Percentiles rank a stretch among this genome's conserved stretches.
Evolutionary conservation across 225 moss, liverwort and hornwort genomes (phyloP).

Genomic region (Polytrichum commune): DNA sequence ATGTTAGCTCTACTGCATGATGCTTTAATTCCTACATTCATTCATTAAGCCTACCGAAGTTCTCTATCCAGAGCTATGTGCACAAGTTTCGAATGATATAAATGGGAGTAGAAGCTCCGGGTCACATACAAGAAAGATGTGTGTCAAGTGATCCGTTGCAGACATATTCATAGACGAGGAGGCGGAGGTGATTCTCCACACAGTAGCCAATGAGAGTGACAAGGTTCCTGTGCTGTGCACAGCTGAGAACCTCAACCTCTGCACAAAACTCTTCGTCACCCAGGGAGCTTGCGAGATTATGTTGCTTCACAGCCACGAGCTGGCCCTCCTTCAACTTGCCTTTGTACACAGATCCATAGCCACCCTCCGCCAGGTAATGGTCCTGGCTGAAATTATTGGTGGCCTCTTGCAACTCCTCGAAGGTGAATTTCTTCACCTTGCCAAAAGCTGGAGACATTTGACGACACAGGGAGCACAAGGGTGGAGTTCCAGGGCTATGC

Average conservation of each 20-base stretch:
- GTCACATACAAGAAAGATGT: constrained; percentile 45
- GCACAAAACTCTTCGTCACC: constrained; percentile 52
- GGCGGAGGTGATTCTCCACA: constrained; percentile 36
- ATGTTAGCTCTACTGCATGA: too few species aligned
- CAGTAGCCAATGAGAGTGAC: constrained; percentile 74
- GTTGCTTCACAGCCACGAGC: constrained; percentile 67
- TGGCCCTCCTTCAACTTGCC: constrained; percentile 53
- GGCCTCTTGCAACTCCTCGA: constrained; percentile 40
- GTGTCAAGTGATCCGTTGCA: constrained; percentile 71
- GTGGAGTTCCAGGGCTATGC: constrained; percentile 34
- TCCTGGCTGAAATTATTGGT: constrained; percentile 51
- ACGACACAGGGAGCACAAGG: constrained; percentile 51
- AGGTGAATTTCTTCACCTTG: constrained; percentile 40
- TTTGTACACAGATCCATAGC: constrained; percentile 59
- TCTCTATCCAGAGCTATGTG: too few species aligned
- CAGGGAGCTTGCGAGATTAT: constrained; percentile 50
- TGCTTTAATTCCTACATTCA: too few species aligned
- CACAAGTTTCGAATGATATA: too few species aligned
- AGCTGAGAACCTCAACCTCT: constrained; percentile 56
- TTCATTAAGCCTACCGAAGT: too few species aligned
- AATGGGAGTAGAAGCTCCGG: not conserved
- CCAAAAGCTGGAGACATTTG: constrained; percentile 57
- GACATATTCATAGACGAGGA: constrained; percentile 70
- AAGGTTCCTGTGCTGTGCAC: constrained; percentile 70
- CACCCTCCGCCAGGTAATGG: constrained; percentile 60